A percentile compares a stretch with the other conserved stretches of the same genome.
These are phyloP conservation scores for Arabidopsis hybrid DNA, from an alignment of 441 rosid species.

Conservation along the genomic window DNA sequence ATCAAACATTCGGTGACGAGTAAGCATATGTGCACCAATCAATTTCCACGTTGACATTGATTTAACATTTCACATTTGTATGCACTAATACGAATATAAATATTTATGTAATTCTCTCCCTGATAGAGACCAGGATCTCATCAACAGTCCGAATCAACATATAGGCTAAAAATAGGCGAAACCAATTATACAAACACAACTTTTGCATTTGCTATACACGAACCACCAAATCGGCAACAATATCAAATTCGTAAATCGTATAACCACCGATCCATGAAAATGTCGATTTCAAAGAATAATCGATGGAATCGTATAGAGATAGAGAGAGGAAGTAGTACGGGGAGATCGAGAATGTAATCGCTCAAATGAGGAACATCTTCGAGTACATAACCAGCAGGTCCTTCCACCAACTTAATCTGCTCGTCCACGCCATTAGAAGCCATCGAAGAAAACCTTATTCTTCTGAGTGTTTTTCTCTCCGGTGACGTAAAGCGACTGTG, in stretches of 20 bases:
- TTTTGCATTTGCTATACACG: background rate
- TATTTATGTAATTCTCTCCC: background rate
- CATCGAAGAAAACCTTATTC: constrained; percentile 21
- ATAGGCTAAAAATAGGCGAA: constrained; percentile 8
- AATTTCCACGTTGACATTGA: constrained; percentile 7
- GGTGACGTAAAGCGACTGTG: constrained; percentile 16
- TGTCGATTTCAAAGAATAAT: background rate
- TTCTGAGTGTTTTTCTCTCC: constrained; percentile 5
- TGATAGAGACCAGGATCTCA: constrained; percentile 33
- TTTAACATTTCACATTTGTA: background rate
- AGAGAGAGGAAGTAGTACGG: constrained; percentile 43
- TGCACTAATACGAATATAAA: background rate
- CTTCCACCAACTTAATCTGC: constrained; percentile 52
- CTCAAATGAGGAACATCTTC: constrained; percentile 80
- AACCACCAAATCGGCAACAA: background rate
- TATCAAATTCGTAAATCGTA: background rate
- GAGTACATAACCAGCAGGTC: constrained; percentile 65
- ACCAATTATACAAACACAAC: background rate
- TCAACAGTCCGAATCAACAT: background rate
- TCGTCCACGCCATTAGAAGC: constrained; percentile 41
- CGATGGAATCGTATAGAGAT: background rate
- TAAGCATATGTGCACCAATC: constrained; percentile 8
- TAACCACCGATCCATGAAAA: constrained; percentile 7
- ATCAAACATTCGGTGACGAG: constrained; percentile 16
- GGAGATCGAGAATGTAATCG: constrained; percentile 64